These are phyloP conservation scores for Catunica adiposa DNA, from an alignment of 2,329 filamentous ascomycete species.

Conservation along the genomic window DNA sequence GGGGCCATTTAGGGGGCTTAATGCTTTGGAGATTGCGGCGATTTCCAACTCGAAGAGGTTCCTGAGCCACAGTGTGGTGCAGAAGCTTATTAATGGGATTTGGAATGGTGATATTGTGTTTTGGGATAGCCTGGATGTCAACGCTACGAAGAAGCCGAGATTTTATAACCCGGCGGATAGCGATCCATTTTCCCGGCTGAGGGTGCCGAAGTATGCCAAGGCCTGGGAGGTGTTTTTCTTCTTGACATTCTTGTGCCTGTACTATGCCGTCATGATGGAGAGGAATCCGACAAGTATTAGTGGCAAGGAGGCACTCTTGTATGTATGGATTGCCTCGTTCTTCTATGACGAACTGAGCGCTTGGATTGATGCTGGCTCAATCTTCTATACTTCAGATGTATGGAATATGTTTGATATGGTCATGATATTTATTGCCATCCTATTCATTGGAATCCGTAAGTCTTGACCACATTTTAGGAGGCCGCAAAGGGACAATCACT, in stretches of 20 bases:
- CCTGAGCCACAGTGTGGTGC: constrained; percentile 61
- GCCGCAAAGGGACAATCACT: background rate
- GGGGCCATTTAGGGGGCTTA: constrained; percentile 59
- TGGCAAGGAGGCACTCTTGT: constrained; percentile 52
- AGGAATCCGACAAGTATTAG: constrained; percentile 51
- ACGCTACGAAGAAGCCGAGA: constrained; percentile 58
- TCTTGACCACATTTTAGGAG: constrained; percentile 16
- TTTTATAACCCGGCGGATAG: constrained; percentile 52
- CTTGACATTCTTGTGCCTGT: constrained; percentile 56
- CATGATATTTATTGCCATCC: constrained; percentile 56
- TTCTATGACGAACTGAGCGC: constrained; percentile 77
- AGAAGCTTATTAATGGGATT: constrained; percentile 68
- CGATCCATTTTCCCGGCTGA: constrained; percentile 57
- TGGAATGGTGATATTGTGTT: constrained; percentile 80
- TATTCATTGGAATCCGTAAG: constrained; percentile 59
- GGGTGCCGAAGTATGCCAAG: constrained; percentile 74
- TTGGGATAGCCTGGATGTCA: constrained; percentile 61
- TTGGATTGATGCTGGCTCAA: constrained; percentile 68
- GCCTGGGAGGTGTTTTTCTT: constrained; percentile 74
- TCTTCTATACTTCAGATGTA: constrained; percentile 72
- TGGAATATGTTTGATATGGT: constrained; percentile 61
- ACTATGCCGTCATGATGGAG: constrained; percentile 72
- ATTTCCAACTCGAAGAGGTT: constrained; percentile 73
- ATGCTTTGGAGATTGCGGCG: constrained; percentile 73
- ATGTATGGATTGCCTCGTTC: constrained; percentile 76